A percentile compares a stretch with the other conserved stretches of the same genome.
Conservation (phyloP, 257 asterid species). For the Eustoma russellianum region DNA sequence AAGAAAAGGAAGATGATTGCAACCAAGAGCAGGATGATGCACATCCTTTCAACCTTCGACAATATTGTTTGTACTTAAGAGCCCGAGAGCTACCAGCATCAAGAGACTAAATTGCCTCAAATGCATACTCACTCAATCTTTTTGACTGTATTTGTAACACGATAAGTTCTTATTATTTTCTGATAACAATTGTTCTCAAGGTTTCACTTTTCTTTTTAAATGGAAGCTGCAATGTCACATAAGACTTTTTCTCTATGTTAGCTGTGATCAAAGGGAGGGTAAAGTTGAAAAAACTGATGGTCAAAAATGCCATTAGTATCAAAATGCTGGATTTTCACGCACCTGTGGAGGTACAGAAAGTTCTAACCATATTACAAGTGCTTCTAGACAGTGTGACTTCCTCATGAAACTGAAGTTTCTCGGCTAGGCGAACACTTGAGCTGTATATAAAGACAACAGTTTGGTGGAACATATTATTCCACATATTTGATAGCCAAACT, state of each 20-base stretch:
- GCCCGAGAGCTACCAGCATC: no score
- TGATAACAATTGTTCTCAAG: no score
- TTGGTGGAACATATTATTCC: background rate
- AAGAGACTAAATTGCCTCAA: background rate
- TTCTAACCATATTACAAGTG: slow-evolving; percentile 41
- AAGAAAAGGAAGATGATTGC: background rate
- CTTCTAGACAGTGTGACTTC: slow-evolving; percentile 31
- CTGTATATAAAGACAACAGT: slow-evolving; percentile 33
- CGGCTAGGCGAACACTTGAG: slow-evolving; percentile 48
- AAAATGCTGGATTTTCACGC: slow-evolving; percentile 26
- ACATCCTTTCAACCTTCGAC: no score
- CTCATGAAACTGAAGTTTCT: slow-evolving; percentile 28
- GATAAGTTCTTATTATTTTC: no score
- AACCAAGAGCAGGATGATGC: no score
- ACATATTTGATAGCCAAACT: background rate
- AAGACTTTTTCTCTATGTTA: no score
- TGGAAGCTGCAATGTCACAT: no score
- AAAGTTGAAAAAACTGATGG: background rate
- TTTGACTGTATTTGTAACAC: no score
- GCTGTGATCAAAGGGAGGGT: no score
- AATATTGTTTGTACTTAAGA: no score
- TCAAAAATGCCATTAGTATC: slow-evolving; percentile 4
- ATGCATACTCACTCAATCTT: no score
- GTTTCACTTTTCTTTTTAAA: no score
- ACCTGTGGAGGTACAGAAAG: slow-evolving; percentile 53